phyloP scores from a whole-genome alignment of 1,284 basidiomycete species.

The Puccinia triticina region DNA sequence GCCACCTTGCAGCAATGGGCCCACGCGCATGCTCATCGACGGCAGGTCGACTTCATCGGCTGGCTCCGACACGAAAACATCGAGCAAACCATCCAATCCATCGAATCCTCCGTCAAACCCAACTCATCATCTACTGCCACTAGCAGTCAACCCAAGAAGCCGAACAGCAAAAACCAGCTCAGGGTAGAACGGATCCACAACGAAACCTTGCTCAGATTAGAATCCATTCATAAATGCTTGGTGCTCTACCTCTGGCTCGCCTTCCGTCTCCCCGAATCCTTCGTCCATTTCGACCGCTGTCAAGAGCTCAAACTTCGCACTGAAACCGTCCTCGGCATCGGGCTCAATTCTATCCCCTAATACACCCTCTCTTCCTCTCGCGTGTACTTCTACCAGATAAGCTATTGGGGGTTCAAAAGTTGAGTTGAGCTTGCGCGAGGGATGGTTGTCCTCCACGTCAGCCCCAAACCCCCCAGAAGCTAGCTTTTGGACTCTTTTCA shows the following conservation, averaged over 20 bases:
- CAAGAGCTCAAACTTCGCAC: constrained; percentile 4
- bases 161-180: constrained; percentile 1
- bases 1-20: constrained; percentile 32
- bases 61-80: constrained; percentile 52
- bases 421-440: too few species aligned
- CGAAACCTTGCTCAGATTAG: constrained; percentile 66
- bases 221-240: constrained; percentile 78
- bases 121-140: constrained; percentile 43
- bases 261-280: constrained; percentile 75
- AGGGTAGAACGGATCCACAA: constrained; percentile 49
- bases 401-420: too few species aligned
- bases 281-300: constrained; percentile 57
- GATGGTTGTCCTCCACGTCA: too few species aligned
- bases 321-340: constrained; percentile 32
- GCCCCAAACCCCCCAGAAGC: too few species aligned
- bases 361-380: background rate
- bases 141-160: background rate
- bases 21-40: constrained; percentile 13
- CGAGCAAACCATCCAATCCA: constrained; percentile 58
- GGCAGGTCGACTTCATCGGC: constrained; percentile 43
- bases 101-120: constrained; percentile 25
- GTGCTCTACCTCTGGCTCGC: constrained; percentile 85
- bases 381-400: background rate
- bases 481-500: too few species aligned
- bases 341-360: constrained; percentile 27